Conservation (phyloP, 768 basidiomycete genomes). For the Panus rudis region DNA sequence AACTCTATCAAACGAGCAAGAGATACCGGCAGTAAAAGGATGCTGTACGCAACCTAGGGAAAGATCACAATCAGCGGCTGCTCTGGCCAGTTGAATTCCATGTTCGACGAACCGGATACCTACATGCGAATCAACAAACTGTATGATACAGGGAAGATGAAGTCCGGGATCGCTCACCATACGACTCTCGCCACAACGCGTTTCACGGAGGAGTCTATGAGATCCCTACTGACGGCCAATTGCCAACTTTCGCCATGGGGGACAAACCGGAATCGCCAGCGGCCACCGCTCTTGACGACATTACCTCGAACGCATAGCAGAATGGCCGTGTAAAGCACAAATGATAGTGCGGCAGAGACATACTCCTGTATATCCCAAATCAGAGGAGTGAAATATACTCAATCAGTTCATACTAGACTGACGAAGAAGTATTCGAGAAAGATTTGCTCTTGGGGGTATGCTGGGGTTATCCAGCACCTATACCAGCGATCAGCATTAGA, state of each 20-base stretch:
- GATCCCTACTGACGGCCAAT: conserved; percentile 26
- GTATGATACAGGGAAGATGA: not conserved
- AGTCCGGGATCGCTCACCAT: conserved; percentile 20
- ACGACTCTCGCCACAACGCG: conserved; percentile 26
- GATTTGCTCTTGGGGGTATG: conserved; percentile 32
- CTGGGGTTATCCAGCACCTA: conserved; percentile 39
- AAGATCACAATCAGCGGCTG: not conserved
- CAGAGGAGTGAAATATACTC: not conserved
- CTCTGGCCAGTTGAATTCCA: too few relatives aligned
- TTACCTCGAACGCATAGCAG: conserved; percentile 33
- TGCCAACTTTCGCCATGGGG: conserved; percentile 25
- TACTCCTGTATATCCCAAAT: conserved; percentile 23
- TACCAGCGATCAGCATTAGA: not conserved
- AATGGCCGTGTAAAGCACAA: conserved; percentile 27
- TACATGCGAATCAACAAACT: not conserved
- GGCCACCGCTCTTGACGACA: conserved; percentile 16
- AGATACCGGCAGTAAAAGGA: conserved; percentile 29
- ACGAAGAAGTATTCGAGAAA: conserved; percentile 41
- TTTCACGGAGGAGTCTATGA: conserved; percentile 26
- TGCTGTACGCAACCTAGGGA: conserved; percentile 23
- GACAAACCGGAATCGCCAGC: conserved; percentile 26
- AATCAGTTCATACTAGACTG: conserved; percentile 7
- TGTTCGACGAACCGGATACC: conserved; percentile 17
- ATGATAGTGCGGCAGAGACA: conserved; percentile 25
- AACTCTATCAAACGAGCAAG: conserved; percentile 25